phyloP scores from a whole-genome alignment of 2,329 filamentous ascomycete genomes.

The Rhinocladiella similis region DNA sequence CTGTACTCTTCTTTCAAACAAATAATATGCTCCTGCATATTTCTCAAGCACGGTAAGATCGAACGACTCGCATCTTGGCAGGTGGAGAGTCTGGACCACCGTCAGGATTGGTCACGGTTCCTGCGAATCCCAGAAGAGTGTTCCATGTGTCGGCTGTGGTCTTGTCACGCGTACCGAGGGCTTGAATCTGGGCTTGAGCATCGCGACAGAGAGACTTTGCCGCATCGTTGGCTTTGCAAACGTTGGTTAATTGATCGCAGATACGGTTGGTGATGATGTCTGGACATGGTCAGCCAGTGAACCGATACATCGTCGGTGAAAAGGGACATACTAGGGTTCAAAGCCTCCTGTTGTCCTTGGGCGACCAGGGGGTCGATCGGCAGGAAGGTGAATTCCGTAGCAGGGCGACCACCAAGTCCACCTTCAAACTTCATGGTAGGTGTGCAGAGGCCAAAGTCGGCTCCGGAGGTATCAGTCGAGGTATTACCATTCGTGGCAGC shows the following conservation, averaged over 20 bases:
- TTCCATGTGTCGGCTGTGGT: slow-evolving; percentile 45
- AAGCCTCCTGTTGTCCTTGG: slow-evolving; percentile 62
- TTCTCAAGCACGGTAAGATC: neutral
- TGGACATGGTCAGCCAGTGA: neutral
- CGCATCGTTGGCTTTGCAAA: slow-evolving; percentile 63
- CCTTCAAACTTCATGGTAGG: slow-evolving; percentile 60
- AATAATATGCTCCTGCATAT: too few species aligned
- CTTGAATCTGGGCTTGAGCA: slow-evolving; percentile 56
- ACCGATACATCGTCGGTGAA: neutral
- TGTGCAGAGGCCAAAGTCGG: slow-evolving; percentile 52
- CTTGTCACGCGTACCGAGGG: slow-evolving; percentile 43
- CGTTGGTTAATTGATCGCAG: slow-evolving; percentile 68
- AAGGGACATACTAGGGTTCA: slow-evolving; percentile 54
- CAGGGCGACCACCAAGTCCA: slow-evolving; percentile 53
- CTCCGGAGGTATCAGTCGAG: slow-evolving; percentile 31
- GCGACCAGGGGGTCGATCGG: slow-evolving; percentile 63
- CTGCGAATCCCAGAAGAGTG: slow-evolving; percentile 38
- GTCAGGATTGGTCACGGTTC: slow-evolving; percentile 23
- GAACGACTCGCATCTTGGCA: slow-evolving; percentile 21
- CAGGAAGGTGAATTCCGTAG: slow-evolving; percentile 67
- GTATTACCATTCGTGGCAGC: slow-evolving; percentile 13
- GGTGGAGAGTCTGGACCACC: slow-evolving; percentile 18
- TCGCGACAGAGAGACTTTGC: slow-evolving; percentile 55
- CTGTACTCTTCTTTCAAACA: too few species aligned
- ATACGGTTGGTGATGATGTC: slow-evolving; percentile 74